phyloP scores from a whole-genome alignment of 306 rosid species.

The Cucumis sativus region DNA sequence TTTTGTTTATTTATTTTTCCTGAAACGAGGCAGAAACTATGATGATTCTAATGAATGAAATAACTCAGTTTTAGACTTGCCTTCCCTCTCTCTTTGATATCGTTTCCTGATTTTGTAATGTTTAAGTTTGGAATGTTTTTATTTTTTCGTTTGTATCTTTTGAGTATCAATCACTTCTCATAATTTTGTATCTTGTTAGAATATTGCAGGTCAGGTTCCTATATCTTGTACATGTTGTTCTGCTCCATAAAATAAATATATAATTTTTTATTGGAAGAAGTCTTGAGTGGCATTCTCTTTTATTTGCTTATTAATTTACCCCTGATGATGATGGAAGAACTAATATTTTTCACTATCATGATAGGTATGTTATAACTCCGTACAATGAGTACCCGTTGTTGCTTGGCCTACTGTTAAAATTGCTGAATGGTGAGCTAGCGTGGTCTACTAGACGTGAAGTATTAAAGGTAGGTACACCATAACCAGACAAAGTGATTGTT shows the following conservation, averaged over 20 bases:
- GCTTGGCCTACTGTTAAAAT: conserved; percentile 81
- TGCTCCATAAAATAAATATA: neutral
- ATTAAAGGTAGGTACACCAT: conserved; percentile 51
- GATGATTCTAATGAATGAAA: too few relatives aligned
- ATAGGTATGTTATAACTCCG: conserved; percentile 92
- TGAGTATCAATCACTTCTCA: too few relatives aligned
- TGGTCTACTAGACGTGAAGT: conserved; percentile 99
- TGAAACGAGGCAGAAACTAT: too few relatives aligned
- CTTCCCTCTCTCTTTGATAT: neutral
- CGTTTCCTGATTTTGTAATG: neutral
- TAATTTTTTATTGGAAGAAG: neutral
- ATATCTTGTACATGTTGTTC: neutral
- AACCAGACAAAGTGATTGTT: neutral
- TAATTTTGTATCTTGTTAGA: neutral
- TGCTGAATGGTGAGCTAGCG: conserved; percentile 86
- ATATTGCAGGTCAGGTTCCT: neutral
- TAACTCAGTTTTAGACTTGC: neutral
- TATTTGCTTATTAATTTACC: neutral
- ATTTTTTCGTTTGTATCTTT: too few relatives aligned
- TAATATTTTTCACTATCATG: conserved; percentile 5
- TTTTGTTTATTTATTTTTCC: too few relatives aligned
- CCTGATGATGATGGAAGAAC: neutral
- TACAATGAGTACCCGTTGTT: conserved; percentile 79
- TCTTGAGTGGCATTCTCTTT: neutral
- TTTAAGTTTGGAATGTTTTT: neutral